phyloP scores from a whole-genome alignment of 768 basidiomycete genomes.

The Amanita pseudoporphyria region DNA sequence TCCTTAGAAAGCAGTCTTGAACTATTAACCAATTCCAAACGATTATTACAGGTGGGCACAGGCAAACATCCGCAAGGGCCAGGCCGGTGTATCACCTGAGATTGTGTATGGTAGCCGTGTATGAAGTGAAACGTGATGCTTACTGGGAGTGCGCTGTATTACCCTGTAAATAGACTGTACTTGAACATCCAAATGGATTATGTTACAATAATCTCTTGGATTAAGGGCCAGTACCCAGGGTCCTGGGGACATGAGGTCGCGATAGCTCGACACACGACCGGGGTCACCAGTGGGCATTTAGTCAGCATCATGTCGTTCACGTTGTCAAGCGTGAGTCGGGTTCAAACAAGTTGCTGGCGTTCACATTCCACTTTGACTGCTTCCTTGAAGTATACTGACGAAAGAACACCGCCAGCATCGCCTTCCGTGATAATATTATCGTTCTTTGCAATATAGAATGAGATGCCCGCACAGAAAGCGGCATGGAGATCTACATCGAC shows the following conservation, averaged over 20 bases:
- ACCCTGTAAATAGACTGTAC: neutral
- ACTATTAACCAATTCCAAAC: slow-evolving; percentile 5
- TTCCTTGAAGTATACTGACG: neutral
- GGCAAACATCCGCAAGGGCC: slow-evolving; percentile 77
- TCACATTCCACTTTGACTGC: slow-evolving; percentile 3
- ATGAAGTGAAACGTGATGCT: slow-evolving; percentile 13
- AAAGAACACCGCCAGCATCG: neutral
- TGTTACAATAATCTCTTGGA: too few relatives aligned
- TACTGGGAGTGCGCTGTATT: neutral
- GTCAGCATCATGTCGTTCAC: neutral
- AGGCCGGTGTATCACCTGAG: slow-evolving; percentile 63
- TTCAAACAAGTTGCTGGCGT: neutral
- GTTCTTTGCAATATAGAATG: slow-evolving; percentile 3
- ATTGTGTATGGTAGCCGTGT: slow-evolving; percentile 72
- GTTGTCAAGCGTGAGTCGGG: neutral
- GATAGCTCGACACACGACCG: too few relatives aligned
- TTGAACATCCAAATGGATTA: neutral
- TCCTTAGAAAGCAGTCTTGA: slow-evolving; percentile 1
- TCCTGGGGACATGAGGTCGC: too few relatives aligned
- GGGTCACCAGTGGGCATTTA: too few relatives aligned
- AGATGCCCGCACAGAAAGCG: neutral
- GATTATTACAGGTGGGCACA: slow-evolving; percentile 65
- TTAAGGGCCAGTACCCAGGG: too few relatives aligned
- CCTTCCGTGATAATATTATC: neutral
- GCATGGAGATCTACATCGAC: slow-evolving; percentile 2